Conservation (phyloP, 2,329 filamentous ascomycete species). For the Neofusicoccum laricinum region DNA sequence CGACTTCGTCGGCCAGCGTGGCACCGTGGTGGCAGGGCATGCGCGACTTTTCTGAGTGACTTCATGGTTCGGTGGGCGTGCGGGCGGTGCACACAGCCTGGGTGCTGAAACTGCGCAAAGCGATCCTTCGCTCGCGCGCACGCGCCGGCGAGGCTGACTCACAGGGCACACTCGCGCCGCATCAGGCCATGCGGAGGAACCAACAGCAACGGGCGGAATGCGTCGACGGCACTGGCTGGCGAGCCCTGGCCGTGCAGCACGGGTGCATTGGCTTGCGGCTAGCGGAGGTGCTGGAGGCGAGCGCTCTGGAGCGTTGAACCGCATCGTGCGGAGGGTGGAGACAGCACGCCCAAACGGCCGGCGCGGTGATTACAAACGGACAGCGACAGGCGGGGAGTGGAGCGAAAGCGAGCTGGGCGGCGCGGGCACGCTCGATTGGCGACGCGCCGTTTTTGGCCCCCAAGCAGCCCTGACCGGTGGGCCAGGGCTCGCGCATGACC, state of each 20-base stretch:
- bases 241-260: not conserved
- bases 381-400: not conserved
- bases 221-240: not conserved
- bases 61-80: not conserved
- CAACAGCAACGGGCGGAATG: not conserved
- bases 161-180: slow-evolving; percentile 8
- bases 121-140: not conserved
- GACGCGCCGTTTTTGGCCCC: not conserved
- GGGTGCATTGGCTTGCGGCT: not conserved
- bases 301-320: not conserved
- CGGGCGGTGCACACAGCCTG: not conserved
- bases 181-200: not conserved
- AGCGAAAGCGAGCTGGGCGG: not conserved
- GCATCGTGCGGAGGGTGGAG: not conserved
- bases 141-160: slow-evolving; percentile 17
- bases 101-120: not conserved
- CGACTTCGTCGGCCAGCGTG: not conserved
- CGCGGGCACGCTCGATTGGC: too few species aligned
- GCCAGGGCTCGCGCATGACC: not conserved
- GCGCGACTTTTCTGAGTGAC: not conserved
- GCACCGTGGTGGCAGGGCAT: not conserved
- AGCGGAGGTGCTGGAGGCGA: not conserved
- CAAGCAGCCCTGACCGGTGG: not conserved
- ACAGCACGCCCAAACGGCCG: not conserved
- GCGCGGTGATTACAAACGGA: slow-evolving; percentile 12